A percentile compares a stretch with the other conserved stretches of the same genome.
phyloP scores from a whole-genome alignment of 176 grass and related monocot species.

The Aegilops speltoides region DNA sequence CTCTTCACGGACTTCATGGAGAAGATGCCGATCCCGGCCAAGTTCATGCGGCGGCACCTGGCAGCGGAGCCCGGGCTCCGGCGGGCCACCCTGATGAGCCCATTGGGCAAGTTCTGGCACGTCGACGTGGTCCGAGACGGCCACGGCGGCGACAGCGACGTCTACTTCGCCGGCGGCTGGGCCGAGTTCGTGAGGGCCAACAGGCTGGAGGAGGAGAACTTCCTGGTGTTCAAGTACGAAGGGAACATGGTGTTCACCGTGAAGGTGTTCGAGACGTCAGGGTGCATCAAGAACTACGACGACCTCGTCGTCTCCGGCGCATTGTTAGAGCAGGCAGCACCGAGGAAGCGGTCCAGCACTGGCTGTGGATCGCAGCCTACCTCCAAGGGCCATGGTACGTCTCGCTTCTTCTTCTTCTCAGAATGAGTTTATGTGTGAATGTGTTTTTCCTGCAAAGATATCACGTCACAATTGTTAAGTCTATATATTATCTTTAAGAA shows the following conservation, averaged over 20 bases:
- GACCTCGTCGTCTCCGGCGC: not conserved
- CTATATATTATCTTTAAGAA: not conserved
- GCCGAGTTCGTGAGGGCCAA: conserved; percentile 8
- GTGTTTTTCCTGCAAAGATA: not conserved
- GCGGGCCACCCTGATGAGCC: conserved; percentile 8
- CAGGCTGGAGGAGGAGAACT: conserved; percentile 7
- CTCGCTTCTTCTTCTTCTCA: not conserved
- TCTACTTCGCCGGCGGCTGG: not conserved
- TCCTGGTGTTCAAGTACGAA: conserved; percentile 36
- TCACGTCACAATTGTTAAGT: not conserved
- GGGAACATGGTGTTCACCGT: conserved; percentile 23
- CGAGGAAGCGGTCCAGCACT: not conserved
- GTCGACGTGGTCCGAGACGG: not conserved
- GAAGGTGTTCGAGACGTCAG: not conserved
- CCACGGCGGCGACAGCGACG: not conserved
- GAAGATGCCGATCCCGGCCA: not conserved
- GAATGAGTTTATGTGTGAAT: not conserved
- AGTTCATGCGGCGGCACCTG: not conserved
- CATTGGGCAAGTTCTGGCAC: conserved; percentile 15
- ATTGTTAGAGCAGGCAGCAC: not conserved
- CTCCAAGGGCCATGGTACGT: not conserved
- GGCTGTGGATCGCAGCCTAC: not conserved
- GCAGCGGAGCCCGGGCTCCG: not conserved
- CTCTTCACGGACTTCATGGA: conserved; percentile 13
- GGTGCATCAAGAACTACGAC: not conserved